phyloP scores from a whole-genome alignment of 371 early-diverging fungal genomes.

The Mucor lusitanicus region DNA sequence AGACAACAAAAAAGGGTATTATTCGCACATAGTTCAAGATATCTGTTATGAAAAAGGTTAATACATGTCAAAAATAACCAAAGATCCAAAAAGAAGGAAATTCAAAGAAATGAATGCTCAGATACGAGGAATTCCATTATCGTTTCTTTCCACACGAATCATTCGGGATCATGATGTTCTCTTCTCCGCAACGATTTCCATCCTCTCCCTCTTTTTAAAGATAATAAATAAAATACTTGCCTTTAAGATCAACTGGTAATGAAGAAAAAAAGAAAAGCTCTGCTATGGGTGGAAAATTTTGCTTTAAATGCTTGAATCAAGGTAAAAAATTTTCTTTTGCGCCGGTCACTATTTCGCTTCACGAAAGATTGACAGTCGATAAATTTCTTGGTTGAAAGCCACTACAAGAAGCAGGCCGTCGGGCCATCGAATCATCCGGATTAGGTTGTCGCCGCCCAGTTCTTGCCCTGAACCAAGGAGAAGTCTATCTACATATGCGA shows the following conservation, averaged over 20 bases:
- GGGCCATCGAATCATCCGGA: slow-evolving; percentile 1
- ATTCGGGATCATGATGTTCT: slow-evolving; percentile 29
- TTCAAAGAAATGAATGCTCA: slow-evolving; percentile 23
- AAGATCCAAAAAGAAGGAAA: slow-evolving; percentile 1
- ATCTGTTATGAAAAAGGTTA: slow-evolving; percentile 1
- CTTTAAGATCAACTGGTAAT: slow-evolving; percentile 8
- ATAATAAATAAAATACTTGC: slow-evolving; percentile 18
- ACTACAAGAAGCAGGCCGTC: background rate
- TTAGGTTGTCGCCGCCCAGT: background rate
- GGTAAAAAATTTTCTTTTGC: slow-evolving; percentile 13
- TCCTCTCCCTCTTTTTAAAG: background rate
- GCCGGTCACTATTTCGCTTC: background rate
- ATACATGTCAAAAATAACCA: background rate
- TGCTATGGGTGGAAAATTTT: background rate
- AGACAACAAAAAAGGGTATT: background rate
- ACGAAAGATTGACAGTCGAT: background rate
- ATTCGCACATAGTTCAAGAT: background rate
- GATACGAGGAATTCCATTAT: slow-evolving; percentile 46
- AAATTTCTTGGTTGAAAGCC: slow-evolving; percentile 1
- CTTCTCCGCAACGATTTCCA: slow-evolving; percentile 22
- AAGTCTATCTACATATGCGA: background rate
- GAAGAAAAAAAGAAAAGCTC: background rate
- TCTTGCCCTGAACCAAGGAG: slow-evolving; percentile 6
- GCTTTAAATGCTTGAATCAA: slow-evolving; percentile 1
- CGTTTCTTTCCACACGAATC: slow-evolving; percentile 29